Conservation (phyloP, 2,329 filamentous ascomycete species). For the Fusarium beomiforme region DNA sequence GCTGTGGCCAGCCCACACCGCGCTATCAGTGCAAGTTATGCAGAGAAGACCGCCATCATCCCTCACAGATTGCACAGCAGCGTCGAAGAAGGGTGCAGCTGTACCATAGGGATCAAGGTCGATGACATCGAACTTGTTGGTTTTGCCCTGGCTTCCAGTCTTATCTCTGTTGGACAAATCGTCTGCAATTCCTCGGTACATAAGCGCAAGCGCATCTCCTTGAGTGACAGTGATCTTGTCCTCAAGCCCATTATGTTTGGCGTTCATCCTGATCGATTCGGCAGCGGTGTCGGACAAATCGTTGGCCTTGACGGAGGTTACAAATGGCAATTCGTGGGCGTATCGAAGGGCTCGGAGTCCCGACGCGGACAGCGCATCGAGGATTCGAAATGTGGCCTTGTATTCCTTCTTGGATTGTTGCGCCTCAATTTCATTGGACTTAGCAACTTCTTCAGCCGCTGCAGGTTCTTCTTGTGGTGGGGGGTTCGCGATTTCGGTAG, state of each 20-base stretch:
- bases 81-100: constrained; percentile 90
- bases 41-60: constrained; percentile 90
- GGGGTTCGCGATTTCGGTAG: constrained; percentile 12
- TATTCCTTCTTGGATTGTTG: constrained; percentile 43
- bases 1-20: constrained; percentile 91
- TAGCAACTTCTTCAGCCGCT: constrained; percentile 22
- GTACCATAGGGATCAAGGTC: constrained; percentile 97
- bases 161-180: constrained; percentile 57
- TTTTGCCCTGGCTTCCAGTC: constrained; percentile 51
- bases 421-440: constrained; percentile 21
- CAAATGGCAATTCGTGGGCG: constrained; percentile 87
- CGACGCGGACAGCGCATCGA: constrained; percentile 94
- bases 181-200: constrained; percentile 78
- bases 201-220: constrained; percentile 88
- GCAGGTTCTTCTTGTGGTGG: constrained; percentile 19
- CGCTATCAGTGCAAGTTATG: constrained; percentile 96
- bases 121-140: constrained; percentile 84
- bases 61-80: constrained; percentile 84
- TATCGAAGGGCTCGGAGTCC: constrained; percentile 92
- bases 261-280: constrained; percentile 83
- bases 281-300: constrained; percentile 84
- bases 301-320: constrained; percentile 86
- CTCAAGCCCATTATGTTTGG: constrained; percentile 80
- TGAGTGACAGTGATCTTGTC: constrained; percentile 77
- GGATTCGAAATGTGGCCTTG: constrained; percentile 75